Conservation (phyloP, 768 basidiomycete genomes). For the Inosperma sp. region DNA sequence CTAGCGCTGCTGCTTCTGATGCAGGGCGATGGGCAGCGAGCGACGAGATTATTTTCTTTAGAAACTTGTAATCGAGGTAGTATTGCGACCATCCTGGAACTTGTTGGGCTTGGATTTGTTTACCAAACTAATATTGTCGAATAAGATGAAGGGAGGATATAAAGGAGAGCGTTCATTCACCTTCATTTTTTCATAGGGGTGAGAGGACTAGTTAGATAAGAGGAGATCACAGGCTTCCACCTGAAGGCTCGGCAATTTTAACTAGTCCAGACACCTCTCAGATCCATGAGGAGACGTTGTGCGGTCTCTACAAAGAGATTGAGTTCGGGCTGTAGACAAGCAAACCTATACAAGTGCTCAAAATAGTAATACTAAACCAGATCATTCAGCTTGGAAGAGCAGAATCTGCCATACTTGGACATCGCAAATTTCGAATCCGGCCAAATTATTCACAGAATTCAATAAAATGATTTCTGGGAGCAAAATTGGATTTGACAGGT, state of each 20-base stretch:
- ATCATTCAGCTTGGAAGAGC: no score
- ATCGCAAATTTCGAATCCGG: no score
- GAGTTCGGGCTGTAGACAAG: conserved; percentile 8
- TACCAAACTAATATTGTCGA: conserved; percentile 72
- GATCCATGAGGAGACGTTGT: conserved; percentile 18
- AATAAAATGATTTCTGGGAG: no score
- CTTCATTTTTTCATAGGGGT: conserved; percentile 29
- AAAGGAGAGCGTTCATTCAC: conserved; percentile 19
- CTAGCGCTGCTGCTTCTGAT: conserved; percentile 83
- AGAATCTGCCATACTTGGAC: no score
- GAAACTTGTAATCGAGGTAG: conserved; percentile 97
- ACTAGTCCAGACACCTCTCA: conserved; percentile 19
- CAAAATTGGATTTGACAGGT: no score
- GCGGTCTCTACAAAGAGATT: conserved; percentile 10
- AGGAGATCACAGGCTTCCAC: conserved; percentile 13
- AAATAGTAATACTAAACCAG: conserved; percentile 10
- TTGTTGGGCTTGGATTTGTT: conserved; percentile 93
- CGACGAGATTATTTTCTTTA: conserved; percentile 98
- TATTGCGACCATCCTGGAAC: conserved; percentile 94
- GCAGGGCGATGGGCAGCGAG: conserved; percentile 85
- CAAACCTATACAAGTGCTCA: conserved; percentile 24
- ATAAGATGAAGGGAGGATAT: conserved; percentile 8
- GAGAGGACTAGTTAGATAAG: conserved; percentile 8
- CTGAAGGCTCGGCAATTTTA: conserved; percentile 24
- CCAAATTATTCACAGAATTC: no score